Evolutionary conservation across 805 yeast species (phyloP).

Genomic region (Metschnikowia similis): DNA sequence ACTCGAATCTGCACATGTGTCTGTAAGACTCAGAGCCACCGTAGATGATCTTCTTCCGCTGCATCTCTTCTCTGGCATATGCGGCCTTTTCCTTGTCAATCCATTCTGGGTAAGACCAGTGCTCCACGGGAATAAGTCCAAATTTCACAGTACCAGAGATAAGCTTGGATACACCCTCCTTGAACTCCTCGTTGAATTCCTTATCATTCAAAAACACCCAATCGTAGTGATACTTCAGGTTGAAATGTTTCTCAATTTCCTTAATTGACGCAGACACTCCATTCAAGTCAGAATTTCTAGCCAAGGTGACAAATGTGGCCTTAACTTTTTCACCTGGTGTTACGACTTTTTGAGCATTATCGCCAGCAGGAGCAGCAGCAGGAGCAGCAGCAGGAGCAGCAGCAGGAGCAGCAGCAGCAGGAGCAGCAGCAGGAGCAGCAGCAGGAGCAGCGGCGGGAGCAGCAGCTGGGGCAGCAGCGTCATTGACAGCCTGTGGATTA

Average conservation of each 20-base stretch:
- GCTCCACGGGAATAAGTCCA: conserved; percentile 18
- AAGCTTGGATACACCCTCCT: conserved; percentile 11
- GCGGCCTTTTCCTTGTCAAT: conserved; percentile 25
- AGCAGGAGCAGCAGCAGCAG: conserved; percentile 1
- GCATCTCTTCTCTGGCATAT: conserved; percentile 21
- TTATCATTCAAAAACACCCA: conserved; percentile 26
- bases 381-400: conserved; percentile 11
- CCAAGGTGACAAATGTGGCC: conserved; percentile 51
- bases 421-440: background rate
- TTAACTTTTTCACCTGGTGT: conserved; percentile 39
- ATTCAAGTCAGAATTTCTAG: conserved; percentile 13
- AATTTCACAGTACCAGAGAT: conserved; percentile 20
- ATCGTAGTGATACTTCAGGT: conserved; percentile 20
- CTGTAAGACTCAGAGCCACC: conserved; percentile 17
- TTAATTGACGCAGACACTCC: conserved; percentile 17
- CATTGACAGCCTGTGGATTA: background rate
- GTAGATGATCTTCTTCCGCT: conserved; percentile 28
- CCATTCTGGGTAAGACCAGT: conserved; percentile 21
- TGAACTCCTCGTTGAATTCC: conserved; percentile 22
- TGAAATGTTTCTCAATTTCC: conserved; percentile 22
- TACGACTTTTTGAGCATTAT: conserved; percentile 2
- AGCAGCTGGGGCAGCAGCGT: conserved; percentile 8
- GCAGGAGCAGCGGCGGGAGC: conserved; percentile 4
- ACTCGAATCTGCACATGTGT: conserved; percentile 20
- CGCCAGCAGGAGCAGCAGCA: conserved; percentile 1